Conservation (phyloP, 768 basidiomycete species). For the Tubosaeta brunneosetosa region DNA sequence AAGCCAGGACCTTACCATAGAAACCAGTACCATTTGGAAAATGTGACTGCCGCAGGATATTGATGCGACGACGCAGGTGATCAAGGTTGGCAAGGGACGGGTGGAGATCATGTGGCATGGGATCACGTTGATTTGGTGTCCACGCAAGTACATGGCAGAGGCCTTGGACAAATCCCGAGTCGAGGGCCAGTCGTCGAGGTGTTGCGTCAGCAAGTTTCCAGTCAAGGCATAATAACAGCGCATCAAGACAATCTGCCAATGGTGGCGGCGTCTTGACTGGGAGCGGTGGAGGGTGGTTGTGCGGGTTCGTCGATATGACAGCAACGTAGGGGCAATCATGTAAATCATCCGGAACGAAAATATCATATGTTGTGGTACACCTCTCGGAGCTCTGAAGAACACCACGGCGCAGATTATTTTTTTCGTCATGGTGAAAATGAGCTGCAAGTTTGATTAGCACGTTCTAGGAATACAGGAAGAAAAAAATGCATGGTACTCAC, state of each 20-base stretch:
- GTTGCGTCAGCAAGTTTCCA: slow-evolving; percentile 3
- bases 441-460: too few species aligned
- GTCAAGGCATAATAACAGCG: not conserved
- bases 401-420: too few species aligned
- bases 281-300: not conserved
- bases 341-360: not conserved
- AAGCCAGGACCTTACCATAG: not conserved
- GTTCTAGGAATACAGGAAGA: too few species aligned
- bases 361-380: not conserved
- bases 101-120: not conserved
- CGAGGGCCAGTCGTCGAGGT: not conserved
- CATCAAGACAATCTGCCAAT: not conserved
- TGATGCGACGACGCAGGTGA: not conserved
- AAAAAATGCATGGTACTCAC: too few species aligned
- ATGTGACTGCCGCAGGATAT: not conserved
- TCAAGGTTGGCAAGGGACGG: not conserved
- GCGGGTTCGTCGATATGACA: not conserved
- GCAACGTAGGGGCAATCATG: not conserved
- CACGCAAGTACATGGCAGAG: not conserved
- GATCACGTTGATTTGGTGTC: not conserved
- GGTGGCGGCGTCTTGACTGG: not conserved
- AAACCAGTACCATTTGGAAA: not conserved
- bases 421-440: not conserved
- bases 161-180: not conserved
- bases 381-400: not conserved